phyloP scores from a whole-genome alignment of 1,284 basidiomycete species.

The Ustilago curta region DNA sequence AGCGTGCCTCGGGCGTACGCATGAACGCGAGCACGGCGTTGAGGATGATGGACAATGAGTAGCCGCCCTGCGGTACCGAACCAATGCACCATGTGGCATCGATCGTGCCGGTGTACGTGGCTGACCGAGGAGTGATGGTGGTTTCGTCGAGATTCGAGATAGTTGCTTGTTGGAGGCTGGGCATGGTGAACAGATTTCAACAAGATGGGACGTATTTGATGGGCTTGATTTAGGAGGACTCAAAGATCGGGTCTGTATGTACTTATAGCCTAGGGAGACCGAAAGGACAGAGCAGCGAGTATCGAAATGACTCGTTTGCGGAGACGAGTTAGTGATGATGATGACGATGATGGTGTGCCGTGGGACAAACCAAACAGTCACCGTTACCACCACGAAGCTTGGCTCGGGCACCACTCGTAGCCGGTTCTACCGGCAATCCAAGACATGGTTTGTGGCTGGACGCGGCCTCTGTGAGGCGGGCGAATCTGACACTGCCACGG shows the following conservation, averaged over 20 bases:
- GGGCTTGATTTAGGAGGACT: not conserved
- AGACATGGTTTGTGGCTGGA: no score
- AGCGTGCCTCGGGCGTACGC: constrained; percentile 22
- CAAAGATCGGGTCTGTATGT: not conserved
- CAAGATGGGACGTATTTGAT: not conserved
- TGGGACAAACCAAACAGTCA: no score
- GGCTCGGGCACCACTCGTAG: no score
- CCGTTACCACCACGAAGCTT: not conserved
- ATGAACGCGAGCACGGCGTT: constrained; percentile 52
- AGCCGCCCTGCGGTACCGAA: constrained; percentile 48
- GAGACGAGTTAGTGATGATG: not conserved
- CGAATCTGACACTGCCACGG: no score
- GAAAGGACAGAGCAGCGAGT: not conserved
- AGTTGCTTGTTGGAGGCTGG: constrained; percentile 20
- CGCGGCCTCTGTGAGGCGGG: no score
- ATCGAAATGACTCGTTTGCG: no score
- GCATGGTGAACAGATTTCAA: constrained; percentile 13
- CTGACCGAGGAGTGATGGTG: constrained; percentile 18
- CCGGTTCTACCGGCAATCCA: not conserved
- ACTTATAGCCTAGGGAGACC: no score
- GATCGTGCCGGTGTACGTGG: constrained; percentile 25
- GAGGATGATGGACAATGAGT: constrained; percentile 46
- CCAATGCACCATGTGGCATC: constrained; percentile 51
- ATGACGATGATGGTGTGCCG: no score
- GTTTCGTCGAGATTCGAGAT: constrained; percentile 23